Evolutionary conservation across 73 alveolate species (phyloP), one percentile per base, ranked within the genome.

Genomic region (Paramecium caudatum): DNA sequence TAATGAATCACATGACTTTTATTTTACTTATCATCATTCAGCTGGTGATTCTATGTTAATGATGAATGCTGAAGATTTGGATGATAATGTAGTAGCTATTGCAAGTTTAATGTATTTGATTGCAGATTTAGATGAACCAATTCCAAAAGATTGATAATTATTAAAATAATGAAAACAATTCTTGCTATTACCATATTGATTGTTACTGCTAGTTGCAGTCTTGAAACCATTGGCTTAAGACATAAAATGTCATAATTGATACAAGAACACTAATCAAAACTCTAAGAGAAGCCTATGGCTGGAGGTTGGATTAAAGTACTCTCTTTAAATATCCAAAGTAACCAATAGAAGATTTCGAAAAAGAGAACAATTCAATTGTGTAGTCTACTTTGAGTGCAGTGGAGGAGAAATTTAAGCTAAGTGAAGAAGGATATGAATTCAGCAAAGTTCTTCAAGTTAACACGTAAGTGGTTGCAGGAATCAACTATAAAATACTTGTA

Each of bases 11-110:
- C 74, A 86, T 86, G 93, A 86, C n/a, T 86, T 36, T 80, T 86
- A 86, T 49, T 86, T 86, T 45, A 86, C 81, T 6, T 86, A 41
- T 78, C 93, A 86, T 86, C 93, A 86, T 27, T 62, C 93, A 9
- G 93, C 88, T 23, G 93, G 90, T 2, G 93, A 86, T 63, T 86
- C 93, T 61, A 86, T 86, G 93, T 49, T 46, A 32, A 63, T 86
- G 68, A 86, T 86, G 93, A 43, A 86, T 62, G 81, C 93, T 43
- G 82, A 86, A 2, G 74, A 86, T 43, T 36, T 86, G 87, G 93
- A 86, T 86, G 88, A 86, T 62, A 86, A 86, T 45, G 93, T 86
- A 3, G 82, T 86, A 41, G 93, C 87, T 7, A 86, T 86, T 10
- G 93, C 93, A n/a, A 49, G 86, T 5, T 41, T 86, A 34, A 62